Evolutionary conservation across 768 basidiomycete species (phyloP), one percentile per base, ranked within the genome.

Genomic region (Antrodiella citrinella): DNA sequence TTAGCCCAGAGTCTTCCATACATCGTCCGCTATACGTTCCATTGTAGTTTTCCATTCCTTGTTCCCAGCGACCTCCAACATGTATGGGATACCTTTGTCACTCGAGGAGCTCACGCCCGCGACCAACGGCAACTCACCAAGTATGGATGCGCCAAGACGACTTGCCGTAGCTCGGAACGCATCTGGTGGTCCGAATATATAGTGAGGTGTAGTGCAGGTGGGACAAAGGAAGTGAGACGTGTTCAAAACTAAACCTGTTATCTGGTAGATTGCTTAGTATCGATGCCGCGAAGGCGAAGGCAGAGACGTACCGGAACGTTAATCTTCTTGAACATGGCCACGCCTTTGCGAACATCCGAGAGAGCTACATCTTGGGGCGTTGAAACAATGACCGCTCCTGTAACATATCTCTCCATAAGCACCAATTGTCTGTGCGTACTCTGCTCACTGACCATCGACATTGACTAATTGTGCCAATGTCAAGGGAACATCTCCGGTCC

Each of bases 341-440:
- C 86, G 0, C 95, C 94, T 57, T 94, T 94, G 52, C 89, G 77
- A 1, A 92, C 92, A 62, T 98, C 95, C 3, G 88, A 75, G 3
- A 97, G 74, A 2, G 94, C 88, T 26, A 98, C 87, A 57, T 95
- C 88, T 65, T 99, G 95, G 0, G 95, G 94, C 4, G 95, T 97
- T 0, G 93, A 95, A 1, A 97, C 84, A 51, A 99, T 90, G 2
- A 99, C 84, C 0, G 91, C 82, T 10, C 92, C 94, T 97, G 58
- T 7, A 4, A 22, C 15, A 9, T 7, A 22, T 24, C 23, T 43
- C 7, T 47, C 45, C 50, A 22, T 21, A 25, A 47, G n/a, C 21
- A 42, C 57, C 10, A 38, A 38, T 38, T 38, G n/a, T n/a, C n/a
- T n/a, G n/a, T n/a, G n/a, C n/a, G n/a, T n/a, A n/a, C n/a, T n/a